Base-by-base conservation (phyloP, 148 eudicot genomes). In the Suaeda aralocaspica region DNA sequence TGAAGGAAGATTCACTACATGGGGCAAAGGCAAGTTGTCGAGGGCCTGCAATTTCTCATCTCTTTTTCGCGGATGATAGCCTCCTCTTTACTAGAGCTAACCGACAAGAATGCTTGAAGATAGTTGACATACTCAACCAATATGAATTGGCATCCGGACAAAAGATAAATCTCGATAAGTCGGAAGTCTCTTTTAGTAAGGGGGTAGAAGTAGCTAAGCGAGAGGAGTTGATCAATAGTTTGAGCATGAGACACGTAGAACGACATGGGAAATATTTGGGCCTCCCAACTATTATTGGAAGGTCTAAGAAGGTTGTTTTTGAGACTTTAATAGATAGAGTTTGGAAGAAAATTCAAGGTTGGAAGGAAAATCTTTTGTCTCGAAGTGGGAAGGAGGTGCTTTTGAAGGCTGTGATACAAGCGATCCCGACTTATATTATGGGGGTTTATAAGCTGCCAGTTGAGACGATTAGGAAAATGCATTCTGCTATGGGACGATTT, bases 241-340 rank as follows among this genome's bases (percentile, higher is more conserved):
- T 72, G 0, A 26, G 13, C 6, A 58, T 46, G 4, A 9, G 22
- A 13, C 33, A n/a, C 24, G 69, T 72, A 0, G 36, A 24, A 0
- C 50, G 6, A 4, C 74, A 46, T 49, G 53, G 10, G 1, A 33
- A 55, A 0, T 72, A 72, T 29, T 45, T 72, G 18, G 68, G 61
- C 0, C 3, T 72, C 9, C 75, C 69, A 1, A 46, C 44, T 7
- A 31, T 71, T 10, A 3, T 48, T 11, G 74, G 36, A 22, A 10
- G 68, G 2, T 31, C 30, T 0, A 72, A 72, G 59, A 60, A 44
- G 12, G 44, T 22, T 1, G 9, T 39, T 4, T 59, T 42, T n/a
- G 50, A 22, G 2, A 0, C 26, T 0, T 0, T 63, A 11, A 0
- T 13, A 0, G 67, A 63, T 16, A 14, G 51, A 48, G n/a, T 48